Evolutionary conservation across 352 stramenopile genomes (phyloP).

Genomic region (Phytopythium helicoides): DNA sequence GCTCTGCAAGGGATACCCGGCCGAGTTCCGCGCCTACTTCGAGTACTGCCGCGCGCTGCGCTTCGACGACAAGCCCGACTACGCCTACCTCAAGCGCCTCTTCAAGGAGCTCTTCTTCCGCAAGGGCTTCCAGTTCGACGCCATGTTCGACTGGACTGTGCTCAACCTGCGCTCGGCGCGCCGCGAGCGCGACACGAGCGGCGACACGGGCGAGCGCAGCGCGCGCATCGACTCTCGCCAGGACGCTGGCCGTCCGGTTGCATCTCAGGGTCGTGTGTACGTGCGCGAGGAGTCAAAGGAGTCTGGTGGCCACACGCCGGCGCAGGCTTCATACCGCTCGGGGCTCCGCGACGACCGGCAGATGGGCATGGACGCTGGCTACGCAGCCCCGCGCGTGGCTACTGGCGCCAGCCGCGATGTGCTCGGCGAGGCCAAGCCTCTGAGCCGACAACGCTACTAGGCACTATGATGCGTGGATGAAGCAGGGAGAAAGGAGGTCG

Average conservation of each 20-base stretch:
- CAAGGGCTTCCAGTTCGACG: slow-evolving; percentile 98
- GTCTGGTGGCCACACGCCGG: slow-evolving; percentile 33
- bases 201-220: slow-evolving; percentile 59
- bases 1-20: slow-evolving; percentile 93
- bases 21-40: slow-evolving; percentile 98
- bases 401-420: slow-evolving; percentile 52
- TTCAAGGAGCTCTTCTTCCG: slow-evolving; percentile 99
- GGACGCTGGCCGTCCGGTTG: too few relatives aligned
- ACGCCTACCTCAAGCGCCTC: slow-evolving; percentile 91
- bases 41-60: slow-evolving; percentile 87
- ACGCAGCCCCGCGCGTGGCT: slow-evolving; percentile 56
- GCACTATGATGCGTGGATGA: slow-evolving; percentile 15
- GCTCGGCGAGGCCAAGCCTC: slow-evolving; percentile 57
- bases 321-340: too few relatives aligned
- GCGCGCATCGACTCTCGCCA: slow-evolving; percentile 59
- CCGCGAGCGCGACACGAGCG: slow-evolving; percentile 57
- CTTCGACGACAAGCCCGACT: slow-evolving; percentile 89
- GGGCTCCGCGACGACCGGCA: too few relatives aligned
- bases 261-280: too few relatives aligned
- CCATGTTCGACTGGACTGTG: slow-evolving; percentile 99
- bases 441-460: slow-evolving; percentile 82
- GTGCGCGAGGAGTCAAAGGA: slow-evolving; percentile 73
- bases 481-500: too few relatives aligned
- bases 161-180: slow-evolving; percentile 81
- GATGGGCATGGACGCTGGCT: slow-evolving; percentile 51